phyloP scores from a whole-genome alignment of 2,329 filamentous ascomycete genomes.

The Alternaria conjuncta region DNA sequence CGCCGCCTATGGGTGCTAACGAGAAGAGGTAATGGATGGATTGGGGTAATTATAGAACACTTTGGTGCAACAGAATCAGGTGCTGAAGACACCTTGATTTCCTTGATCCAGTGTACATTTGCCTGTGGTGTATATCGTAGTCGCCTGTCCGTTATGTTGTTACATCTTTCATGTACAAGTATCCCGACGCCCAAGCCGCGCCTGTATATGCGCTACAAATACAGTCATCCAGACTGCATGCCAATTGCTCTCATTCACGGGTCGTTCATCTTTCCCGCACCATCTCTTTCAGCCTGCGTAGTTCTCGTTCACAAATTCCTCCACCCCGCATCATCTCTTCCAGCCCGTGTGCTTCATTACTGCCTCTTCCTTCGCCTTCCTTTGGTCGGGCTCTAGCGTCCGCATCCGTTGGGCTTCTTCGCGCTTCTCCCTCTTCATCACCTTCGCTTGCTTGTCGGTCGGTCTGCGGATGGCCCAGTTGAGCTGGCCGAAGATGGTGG shows the following conservation, averaged over 20 bases:
- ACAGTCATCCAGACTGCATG: neutral
- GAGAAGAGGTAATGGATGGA: slow-evolving; percentile 8
- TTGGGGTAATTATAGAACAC: neutral
- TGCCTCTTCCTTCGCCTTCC: slow-evolving; percentile 34
- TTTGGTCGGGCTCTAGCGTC: slow-evolving; percentile 26
- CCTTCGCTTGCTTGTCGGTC: slow-evolving; percentile 40
- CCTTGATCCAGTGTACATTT: neutral
- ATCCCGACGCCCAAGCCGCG: slow-evolving; percentile 1
- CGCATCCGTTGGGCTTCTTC: slow-evolving; percentile 20
- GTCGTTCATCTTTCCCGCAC: neutral
- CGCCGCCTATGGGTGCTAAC: slow-evolving; percentile 37
- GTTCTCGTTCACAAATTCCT: slow-evolving; percentile 1
- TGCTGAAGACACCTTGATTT: neutral
- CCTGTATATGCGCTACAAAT: neutral
- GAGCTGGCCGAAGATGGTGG: slow-evolving; percentile 40
- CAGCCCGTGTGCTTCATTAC: slow-evolving; percentile 39
- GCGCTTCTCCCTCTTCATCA: slow-evolving; percentile 31
- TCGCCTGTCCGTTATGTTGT: slow-evolving; percentile 15
- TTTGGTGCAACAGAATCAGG: slow-evolving; percentile 1
- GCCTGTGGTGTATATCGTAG: neutral
- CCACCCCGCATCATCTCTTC: slow-evolving; percentile 20
- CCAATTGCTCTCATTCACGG: neutral
- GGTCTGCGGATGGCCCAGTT: slow-evolving; percentile 35
- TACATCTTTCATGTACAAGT: slow-evolving; percentile 14
- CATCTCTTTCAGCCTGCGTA: slow-evolving; percentile 36